A percentile compares a stretch with the other conserved stretches of the same genome.
Evolutionary conservation across 2,329 filamentous ascomycete genomes (phyloP).

Genomic region (Fusarium staphyleae): DNA sequence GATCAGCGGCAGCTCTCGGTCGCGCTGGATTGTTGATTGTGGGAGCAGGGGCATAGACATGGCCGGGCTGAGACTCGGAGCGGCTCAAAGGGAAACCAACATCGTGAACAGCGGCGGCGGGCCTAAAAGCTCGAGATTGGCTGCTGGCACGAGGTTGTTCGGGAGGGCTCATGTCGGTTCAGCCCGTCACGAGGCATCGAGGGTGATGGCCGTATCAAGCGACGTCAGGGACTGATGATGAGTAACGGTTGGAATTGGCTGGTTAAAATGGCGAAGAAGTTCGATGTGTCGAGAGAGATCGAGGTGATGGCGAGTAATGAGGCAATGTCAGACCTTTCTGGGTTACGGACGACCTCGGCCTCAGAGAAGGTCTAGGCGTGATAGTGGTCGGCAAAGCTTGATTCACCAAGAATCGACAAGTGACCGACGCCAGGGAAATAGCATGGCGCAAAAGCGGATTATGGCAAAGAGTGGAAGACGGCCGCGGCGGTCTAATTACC

Average conservation of each 20-base stretch:
- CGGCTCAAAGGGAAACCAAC: slow-evolving; percentile 26
- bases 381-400: slow-evolving; percentile 21
- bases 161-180: slow-evolving; percentile 45
- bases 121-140: slow-evolving; percentile 41
- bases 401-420: slow-evolving; percentile 32
- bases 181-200: slow-evolving; percentile 38
- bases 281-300: slow-evolving; percentile 17
- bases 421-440: slow-evolving; percentile 25
- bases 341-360: slow-evolving; percentile 20
- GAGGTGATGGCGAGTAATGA: slow-evolving; percentile 10
- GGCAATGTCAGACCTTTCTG: slow-evolving; percentile 9
- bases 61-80: slow-evolving; percentile 24
- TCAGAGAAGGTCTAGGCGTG: slow-evolving; percentile 18
- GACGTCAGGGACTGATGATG: slow-evolving; percentile 6
- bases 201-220: slow-evolving; percentile 20
- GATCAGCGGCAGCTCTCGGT: slow-evolving; percentile 30
- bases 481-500: slow-evolving; percentile 20
- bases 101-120: slow-evolving; percentile 36
- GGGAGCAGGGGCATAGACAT: slow-evolving; percentile 25
- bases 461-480: slow-evolving; percentile 27
- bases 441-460: slow-evolving; percentile 34
- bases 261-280: neutral
- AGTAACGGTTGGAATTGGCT: neutral
- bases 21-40: slow-evolving; percentile 16
- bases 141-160: slow-evolving; percentile 43